phyloP scores from a whole-genome alignment of 176 grass and related monocot genomes.

The Poa pratensis region DNA sequence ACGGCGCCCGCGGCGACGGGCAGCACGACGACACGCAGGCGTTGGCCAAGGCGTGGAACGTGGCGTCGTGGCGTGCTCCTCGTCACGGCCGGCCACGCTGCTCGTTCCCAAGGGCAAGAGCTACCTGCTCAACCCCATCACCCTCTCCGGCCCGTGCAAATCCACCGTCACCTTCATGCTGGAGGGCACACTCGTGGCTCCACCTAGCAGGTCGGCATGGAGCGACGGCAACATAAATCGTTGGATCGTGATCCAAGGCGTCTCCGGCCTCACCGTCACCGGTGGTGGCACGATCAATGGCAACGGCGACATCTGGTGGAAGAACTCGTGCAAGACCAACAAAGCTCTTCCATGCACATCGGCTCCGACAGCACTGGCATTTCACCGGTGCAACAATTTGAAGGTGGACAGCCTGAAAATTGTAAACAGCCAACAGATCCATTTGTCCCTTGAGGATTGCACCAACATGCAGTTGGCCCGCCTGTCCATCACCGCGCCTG shows the following conservation, averaged over 20 bases:
- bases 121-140: slow-evolving; percentile 59
- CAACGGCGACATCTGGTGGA: slow-evolving; percentile 84
- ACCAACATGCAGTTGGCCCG: background rate
- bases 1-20: slow-evolving; percentile 61
- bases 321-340: slow-evolving; percentile 76
- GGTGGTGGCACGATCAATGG: slow-evolving; percentile 76
- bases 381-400: slow-evolving; percentile 34
- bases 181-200: slow-evolving; percentile 65
- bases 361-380: slow-evolving; percentile 55
- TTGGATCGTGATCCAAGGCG: slow-evolving; percentile 60
- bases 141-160: slow-evolving; percentile 68
- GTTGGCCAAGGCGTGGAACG: slow-evolving; percentile 53
- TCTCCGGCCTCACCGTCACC: slow-evolving; percentile 47
- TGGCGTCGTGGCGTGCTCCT: slow-evolving; percentile 62
- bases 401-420: slow-evolving; percentile 32
- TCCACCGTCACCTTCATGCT: slow-evolving; percentile 49
- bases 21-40: slow-evolving; percentile 59
- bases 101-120: slow-evolving; percentile 53
- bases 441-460: slow-evolving; percentile 52
- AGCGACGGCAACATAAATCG: slow-evolving; percentile 28
- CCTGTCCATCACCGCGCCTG: slow-evolving; percentile 38
- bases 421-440: slow-evolving; percentile 56
- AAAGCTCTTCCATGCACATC: slow-evolving; percentile 56
- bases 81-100: slow-evolving; percentile 48
- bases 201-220: slow-evolving; percentile 50